Evolutionary conservation across 1,139 yeast genomes (phyloP).

Genomic region (Hyphopichia burtonii): DNA sequence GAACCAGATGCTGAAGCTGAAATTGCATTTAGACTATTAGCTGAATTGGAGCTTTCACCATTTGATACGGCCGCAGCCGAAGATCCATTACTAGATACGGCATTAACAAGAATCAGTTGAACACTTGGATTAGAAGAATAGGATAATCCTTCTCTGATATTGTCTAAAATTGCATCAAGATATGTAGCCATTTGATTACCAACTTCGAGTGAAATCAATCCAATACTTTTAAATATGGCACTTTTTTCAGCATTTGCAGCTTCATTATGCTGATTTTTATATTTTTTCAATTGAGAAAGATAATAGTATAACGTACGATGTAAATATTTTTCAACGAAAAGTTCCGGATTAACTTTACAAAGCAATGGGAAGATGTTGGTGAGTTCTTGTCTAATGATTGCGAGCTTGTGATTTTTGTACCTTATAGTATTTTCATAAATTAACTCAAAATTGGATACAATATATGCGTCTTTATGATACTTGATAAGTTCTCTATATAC

Average conservation of each 20-base stretch:
- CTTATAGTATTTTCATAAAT: slow-evolving; percentile 74
- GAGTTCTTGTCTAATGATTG: slow-evolving; percentile 77
- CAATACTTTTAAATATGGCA: slow-evolving; percentile 78
- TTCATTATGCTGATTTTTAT: slow-evolving; percentile 46
- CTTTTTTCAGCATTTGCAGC: slow-evolving; percentile 60
- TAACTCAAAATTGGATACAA: slow-evolving; percentile 58
- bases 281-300: slow-evolving; percentile 73
- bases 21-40: slow-evolving; percentile 19
- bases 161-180: slow-evolving; percentile 80
- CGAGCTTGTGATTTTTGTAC: slow-evolving; percentile 75
- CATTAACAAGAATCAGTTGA: slow-evolving; percentile 44
- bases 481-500: slow-evolving; percentile 81
- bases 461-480: slow-evolving; percentile 57
- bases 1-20: slow-evolving; percentile 31
- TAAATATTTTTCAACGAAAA: slow-evolving; percentile 78
- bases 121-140: slow-evolving; percentile 39
- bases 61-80: slow-evolving; percentile 7
- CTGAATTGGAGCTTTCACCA: slow-evolving; percentile 6
- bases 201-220: slow-evolving; percentile 80
- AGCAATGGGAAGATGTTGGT: slow-evolving; percentile 78
- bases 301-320: slow-evolving; percentile 80
- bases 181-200: slow-evolving; percentile 87
- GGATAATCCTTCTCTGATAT: slow-evolving; percentile 77
- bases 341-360: slow-evolving; percentile 73
- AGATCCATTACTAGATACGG: slow-evolving; percentile 27